Conservation (phyloP, 2,329 filamentous ascomycete genomes). For the Tolypocladium inflatum region DNA sequence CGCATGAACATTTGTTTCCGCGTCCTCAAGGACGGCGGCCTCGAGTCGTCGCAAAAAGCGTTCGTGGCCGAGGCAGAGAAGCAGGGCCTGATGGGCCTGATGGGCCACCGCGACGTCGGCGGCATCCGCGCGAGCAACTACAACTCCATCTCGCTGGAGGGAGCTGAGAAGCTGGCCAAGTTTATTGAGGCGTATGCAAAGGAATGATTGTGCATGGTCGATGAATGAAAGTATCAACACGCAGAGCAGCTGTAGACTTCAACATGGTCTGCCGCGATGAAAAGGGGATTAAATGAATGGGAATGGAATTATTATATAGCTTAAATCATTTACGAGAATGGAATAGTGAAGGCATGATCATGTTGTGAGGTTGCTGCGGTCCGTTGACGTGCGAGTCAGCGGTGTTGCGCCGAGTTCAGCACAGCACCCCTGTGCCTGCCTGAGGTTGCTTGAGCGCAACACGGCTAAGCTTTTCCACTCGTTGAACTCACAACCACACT, state of each 20-base stretch:
- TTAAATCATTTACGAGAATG: background rate
- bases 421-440: background rate
- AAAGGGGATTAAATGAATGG: background rate
- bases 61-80: slow-evolving; percentile 68
- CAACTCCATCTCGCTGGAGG: slow-evolving; percentile 66
- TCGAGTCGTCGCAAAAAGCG: slow-evolving; percentile 63
- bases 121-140: slow-evolving; percentile 85
- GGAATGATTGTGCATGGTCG: slow-evolving; percentile 9
- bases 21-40: slow-evolving; percentile 48
- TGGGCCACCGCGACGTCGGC: slow-evolving; percentile 80
- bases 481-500: background rate
- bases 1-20: slow-evolving; percentile 96
- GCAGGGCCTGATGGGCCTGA: slow-evolving; percentile 65
- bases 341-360: background rate
- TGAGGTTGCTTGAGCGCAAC: background rate
- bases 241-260: background rate
- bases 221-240: background rate
- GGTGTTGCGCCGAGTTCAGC: background rate
- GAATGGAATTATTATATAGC: background rate
- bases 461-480: background rate
- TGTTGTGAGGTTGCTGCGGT: background rate
- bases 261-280: background rate
- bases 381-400: background rate
- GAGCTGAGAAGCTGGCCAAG: slow-evolving; percentile 55
- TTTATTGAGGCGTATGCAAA: slow-evolving; percentile 50